phyloP scores from a whole-genome alignment of 2,329 filamentous ascomycete genomes.

The Cyphellophora attinorum region DNA sequence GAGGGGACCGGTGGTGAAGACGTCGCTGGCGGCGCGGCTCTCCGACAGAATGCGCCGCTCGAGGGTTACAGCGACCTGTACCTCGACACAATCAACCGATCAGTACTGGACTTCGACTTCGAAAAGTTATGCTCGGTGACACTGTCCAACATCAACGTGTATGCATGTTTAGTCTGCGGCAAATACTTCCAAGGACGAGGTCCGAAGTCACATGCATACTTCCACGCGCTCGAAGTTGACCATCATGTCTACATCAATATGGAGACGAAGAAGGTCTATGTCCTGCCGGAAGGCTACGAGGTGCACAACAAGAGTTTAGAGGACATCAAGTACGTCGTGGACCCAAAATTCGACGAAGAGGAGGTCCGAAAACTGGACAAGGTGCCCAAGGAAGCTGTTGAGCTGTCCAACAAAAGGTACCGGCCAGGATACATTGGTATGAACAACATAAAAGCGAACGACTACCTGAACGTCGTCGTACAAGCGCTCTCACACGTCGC shows the following conservation, averaged over 20 bases:
- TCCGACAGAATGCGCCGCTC: slow-evolving; percentile 66
- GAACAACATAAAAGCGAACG: slow-evolving; percentile 99
- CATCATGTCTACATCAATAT: slow-evolving; percentile 99
- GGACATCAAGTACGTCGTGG: slow-evolving; percentile 96
- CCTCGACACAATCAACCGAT: slow-evolving; percentile 90
- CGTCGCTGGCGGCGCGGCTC: slow-evolving; percentile 26
- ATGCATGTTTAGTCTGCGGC: slow-evolving; percentile 94
- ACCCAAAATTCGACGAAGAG: slow-evolving; percentile 71
- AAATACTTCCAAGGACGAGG: slow-evolving; percentile 94
- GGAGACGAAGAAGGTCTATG: slow-evolving; percentile 81
- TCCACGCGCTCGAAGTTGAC: slow-evolving; percentile 86
- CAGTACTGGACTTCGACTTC: slow-evolving; percentile 93
- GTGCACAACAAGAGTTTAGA: slow-evolving; percentile 89
- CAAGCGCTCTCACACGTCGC: slow-evolving; percentile 85
- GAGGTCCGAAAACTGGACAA: slow-evolving; percentile 76
- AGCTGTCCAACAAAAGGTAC: slow-evolving; percentile 75
- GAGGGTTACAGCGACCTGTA: slow-evolving; percentile 93
- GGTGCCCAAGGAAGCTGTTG: slow-evolving; percentile 52
- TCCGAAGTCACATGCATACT: slow-evolving; percentile 91
- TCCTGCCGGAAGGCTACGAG: slow-evolving; percentile 93
- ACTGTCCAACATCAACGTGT: slow-evolving; percentile 96
- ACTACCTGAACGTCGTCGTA: slow-evolving; percentile 93
- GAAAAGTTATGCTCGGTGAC: slow-evolving; percentile 96
- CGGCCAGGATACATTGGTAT: slow-evolving; percentile 88
- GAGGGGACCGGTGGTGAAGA: slow-evolving; percentile 30